Base-by-base conservation (phyloP, 1,284 basidiomycete species). In the Moesziomyces sp. region DNA sequence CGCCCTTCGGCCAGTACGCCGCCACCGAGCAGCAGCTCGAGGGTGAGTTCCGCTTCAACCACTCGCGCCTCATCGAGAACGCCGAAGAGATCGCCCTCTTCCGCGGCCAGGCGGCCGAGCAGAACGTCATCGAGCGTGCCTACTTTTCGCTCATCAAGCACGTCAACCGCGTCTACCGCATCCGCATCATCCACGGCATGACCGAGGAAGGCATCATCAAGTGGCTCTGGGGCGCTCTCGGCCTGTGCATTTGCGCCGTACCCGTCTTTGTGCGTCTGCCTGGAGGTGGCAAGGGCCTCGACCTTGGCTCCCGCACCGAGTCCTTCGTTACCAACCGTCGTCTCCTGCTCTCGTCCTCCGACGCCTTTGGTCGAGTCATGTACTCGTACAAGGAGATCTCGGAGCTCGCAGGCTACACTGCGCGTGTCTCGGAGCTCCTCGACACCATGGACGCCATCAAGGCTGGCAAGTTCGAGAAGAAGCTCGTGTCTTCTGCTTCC, bases 341-440 rank as follows among this genome's bases (percentile, higher is more conserved):
- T 16, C 88, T 99, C 40, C 86, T 99, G 14, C 86, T 99, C 1
- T 88, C 87, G 0, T 85, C 88, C 0, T 87, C 87, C 28, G 88
- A 89, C 75, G 88, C 88, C 0, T 87, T 89, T 60, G 88, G 88
- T 0, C 83, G 88, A 19, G 87, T 89, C 76, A 96, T 98, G 93
- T 97, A 96, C 84, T 94, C 93, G 14, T 98, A 97, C 87, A 97
- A 87, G 84, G 86, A 97, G 84, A 87, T 99, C 5, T 91, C 93
- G 7, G 96, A 99, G 84, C 89, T 99, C 33, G 94, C 95, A 1
- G 96, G 96, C 13, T 97, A 97, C 85, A 97, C 96, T 0, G 89
- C 94, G 0, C 90, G 96, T 19, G 95, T 99, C 0, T 91, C 92
- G 24, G 89, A 91, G 51, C 88, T 98, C 11, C 88, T 99, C 9